Base-by-base conservation (phyloP, 2,329 filamentous ascomycete genomes). In the Aspergillus sp. region DNA sequence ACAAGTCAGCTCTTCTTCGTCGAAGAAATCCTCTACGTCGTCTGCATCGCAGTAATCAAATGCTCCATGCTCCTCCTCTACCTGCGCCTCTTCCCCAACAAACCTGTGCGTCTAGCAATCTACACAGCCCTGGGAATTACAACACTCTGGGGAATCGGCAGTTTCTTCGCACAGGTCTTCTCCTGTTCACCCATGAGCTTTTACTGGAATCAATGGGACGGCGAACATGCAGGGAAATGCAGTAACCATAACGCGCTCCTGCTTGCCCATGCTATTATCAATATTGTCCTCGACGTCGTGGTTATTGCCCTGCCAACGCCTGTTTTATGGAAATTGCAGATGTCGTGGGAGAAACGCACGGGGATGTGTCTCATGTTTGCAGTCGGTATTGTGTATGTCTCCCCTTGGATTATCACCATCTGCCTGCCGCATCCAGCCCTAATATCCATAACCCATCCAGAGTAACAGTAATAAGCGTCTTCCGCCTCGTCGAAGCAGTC, bases 11-110 rank as follows among this genome's bases (percentile, higher is more conserved):
- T 55, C 39, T 48, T 48, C 41, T 55, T 48, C 22, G 30, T 55
- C 12, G 43, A 42, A 22, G 43, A 50, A 36, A 13, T 38, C 26
- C 26, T 55, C 15, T 55, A 55, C 45, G 34, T 24, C 6, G 15
- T 22, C 8, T 42, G 34, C 45, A 41, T 48, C 17, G 47, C 39
- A 1, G 2, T 34, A 2, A 50, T 48, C 8, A 55, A 55, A n/a
- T 4, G 22, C 4, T 48, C 53, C 38, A 20, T 55, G 36, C 53
- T 55, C 20, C 32, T 48, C 8, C 47, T 55, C n/a, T 55, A 55
- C 43, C 53, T 55, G 0, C 45, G 53, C 7, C 34, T 55, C 8
- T 55, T 55, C 39, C 53, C 53, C 3, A 45, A 17, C 5, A 12
- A 3, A 11, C 8, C 5, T 3, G 13, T 49, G 9, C 44, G 53